Conservation (phyloP, 1,284 basidiomycete genomes). For the Anthracocystis setariae region DNA sequence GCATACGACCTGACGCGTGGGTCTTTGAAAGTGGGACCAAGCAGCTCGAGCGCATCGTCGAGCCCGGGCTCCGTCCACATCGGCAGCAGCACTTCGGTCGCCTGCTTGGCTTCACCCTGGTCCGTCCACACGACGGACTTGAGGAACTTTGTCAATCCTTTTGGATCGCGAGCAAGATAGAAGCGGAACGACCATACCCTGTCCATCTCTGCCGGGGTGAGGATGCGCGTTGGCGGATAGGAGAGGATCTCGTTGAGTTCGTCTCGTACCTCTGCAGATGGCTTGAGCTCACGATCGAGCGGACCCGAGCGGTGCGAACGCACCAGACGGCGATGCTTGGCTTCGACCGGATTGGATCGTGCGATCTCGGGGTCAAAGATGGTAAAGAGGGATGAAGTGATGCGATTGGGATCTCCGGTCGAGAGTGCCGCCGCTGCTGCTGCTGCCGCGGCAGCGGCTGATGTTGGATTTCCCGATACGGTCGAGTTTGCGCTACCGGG, state of each 20-base stretch:
- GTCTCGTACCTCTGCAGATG: constrained; percentile 90
- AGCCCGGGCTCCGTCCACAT: constrained; percentile 97
- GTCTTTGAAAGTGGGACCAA: constrained; percentile 88
- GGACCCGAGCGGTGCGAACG: constrained; percentile 94
- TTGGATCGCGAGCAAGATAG: constrained; percentile 87
- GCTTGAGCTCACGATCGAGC: constrained; percentile 93
- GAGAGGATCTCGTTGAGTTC: constrained; percentile 88
- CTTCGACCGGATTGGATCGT: constrained; percentile 94
- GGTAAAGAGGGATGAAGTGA: constrained; percentile 77
- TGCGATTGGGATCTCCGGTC: constrained; percentile 63
- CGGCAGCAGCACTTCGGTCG: constrained; percentile 92
- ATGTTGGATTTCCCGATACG: constrained; percentile 18
- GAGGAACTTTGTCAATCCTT: constrained; percentile 93
- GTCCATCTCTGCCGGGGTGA: constrained; percentile 93
- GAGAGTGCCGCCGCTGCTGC: constrained; percentile 67
- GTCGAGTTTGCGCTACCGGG: constrained; percentile 2
- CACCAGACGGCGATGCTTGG: constrained; percentile 92
- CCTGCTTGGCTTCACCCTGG: constrained; percentile 93
- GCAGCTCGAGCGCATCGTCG: constrained; percentile 92
- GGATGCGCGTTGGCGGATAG: constrained; percentile 86
- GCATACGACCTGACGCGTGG: constrained; percentile 92
- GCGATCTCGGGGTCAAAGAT: constrained; percentile 89
- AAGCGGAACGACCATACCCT: constrained; percentile 98
- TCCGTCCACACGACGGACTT: constrained; percentile 98
- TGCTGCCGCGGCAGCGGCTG: constrained; percentile 34